Base-by-base conservation (phyloP, 768 basidiomycete genomes). In the Neoboletus subvelutipes region DNA sequence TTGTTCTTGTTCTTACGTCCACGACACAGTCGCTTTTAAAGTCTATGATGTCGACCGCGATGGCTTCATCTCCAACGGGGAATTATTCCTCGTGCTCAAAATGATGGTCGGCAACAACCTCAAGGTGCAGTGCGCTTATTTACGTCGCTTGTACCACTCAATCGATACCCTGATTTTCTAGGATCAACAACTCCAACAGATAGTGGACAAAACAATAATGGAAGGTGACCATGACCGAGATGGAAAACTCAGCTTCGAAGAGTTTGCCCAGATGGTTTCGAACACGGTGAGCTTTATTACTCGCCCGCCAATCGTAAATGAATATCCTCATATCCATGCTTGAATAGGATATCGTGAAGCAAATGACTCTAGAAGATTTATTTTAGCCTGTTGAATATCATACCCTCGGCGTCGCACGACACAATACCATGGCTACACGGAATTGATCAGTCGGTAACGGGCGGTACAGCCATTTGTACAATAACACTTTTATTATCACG, bases 81-180 rank as follows among this genome's bases (percentile, higher is more conserved):
- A 99, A 75, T 84, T 99, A 31, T 99, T 98, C 78, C 78, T 99
- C 46, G 97, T 99, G 39, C 78, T 99, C 62, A 99, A 99, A 82
- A 98, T 98, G 93, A 99, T 99, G 97, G 97, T 98, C 49, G 97
- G 97, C 34, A 98, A 90, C 73, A 99, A 99, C 74, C 78, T 99
- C 66, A 99, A 99, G 81, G 94, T 94, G 47, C 57, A 73, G 55
- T 28, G 7, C 22, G 58, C 45, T 37, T 29, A 9, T 37, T 17
- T 46, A 15, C 37, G 8, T 45, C 41, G 22, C 28, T 15, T 29
- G n/a, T 9, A 29, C 22, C 34, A 2, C 7, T 29, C 22, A 12
- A 50, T 24, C 18, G 12, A 48, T 12, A 1, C 13, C 15, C 5
- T 5, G 29, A 8, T 15, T 50, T 39, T 56, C 37, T 70, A 96